Conservation (phyloP, 352 stramenopile species). For the Globisporangium uncinulatum region DNA sequence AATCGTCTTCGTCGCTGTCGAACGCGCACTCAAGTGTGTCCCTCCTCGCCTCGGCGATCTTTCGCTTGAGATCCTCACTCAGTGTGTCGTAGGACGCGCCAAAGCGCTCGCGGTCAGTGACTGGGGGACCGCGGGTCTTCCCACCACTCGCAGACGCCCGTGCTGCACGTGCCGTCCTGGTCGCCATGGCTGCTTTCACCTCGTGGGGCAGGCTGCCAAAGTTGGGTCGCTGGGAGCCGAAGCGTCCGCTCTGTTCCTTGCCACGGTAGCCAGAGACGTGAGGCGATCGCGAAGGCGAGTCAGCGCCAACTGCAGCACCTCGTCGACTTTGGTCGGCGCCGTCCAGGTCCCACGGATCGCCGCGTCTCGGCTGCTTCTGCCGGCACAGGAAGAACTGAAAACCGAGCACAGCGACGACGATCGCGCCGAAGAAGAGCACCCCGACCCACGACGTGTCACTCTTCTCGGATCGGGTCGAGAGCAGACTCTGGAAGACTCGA, state of each 20-base stretch:
- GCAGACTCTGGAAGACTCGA: constrained; percentile 28
- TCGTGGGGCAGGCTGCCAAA: constrained; percentile 10
- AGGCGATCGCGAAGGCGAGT: neutral
- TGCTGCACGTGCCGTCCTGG: neutral
- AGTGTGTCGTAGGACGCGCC: constrained; percentile 22
- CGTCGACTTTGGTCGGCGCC: neutral
- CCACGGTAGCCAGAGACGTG: neutral
- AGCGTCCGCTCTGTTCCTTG: neutral
- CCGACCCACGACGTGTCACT: constrained; percentile 20
- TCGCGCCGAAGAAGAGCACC: constrained; percentile 14
- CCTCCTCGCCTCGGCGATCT: constrained; percentile 23
- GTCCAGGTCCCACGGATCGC: neutral
- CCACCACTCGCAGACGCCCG: neutral
- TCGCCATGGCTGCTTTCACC: constrained; percentile 6
- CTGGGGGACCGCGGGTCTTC: neutral
- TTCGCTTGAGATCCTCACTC: constrained; percentile 25
- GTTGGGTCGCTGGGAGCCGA: neutral
- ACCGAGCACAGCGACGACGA: constrained; percentile 19
- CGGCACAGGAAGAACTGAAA: constrained; percentile 27
- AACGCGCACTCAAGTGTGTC: constrained; percentile 31
- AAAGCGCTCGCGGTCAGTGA: constrained; percentile 12
- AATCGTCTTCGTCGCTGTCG: constrained; percentile 16
- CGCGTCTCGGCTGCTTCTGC: constrained; percentile 3
- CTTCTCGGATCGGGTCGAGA: constrained; percentile 15
- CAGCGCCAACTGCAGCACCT: neutral